Percentiles rank a stretch among this genome's conserved stretches.
Evolutionary conservation across 192 early-diverging fungal genomes (phyloP).

Genomic region (Backusella morwellensis): DNA sequence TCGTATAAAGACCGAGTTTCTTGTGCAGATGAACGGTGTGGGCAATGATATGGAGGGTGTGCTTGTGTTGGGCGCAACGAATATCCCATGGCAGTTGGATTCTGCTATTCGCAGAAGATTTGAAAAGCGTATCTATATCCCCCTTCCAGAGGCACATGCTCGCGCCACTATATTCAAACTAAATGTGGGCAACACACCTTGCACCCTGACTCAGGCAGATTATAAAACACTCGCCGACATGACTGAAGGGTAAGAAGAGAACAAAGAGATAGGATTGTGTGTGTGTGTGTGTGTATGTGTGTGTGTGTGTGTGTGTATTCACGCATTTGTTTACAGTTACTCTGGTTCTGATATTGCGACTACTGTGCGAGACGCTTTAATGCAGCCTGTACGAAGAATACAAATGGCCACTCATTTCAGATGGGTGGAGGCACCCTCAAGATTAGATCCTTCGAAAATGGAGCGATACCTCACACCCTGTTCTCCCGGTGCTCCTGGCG

Average conservation of each 20-base stretch:
- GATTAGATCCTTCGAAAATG: slow-evolving; percentile 48
- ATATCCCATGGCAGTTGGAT: slow-evolving; percentile 97
- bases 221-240: slow-evolving; percentile 71
- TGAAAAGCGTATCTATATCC: slow-evolving; percentile 98
- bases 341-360: slow-evolving; percentile 71
- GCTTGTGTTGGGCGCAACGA: slow-evolving; percentile 93
- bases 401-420: slow-evolving; percentile 93
- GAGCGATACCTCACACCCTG: slow-evolving; percentile 82
- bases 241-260: slow-evolving; percentile 70
- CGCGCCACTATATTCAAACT: slow-evolving; percentile 89
- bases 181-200: slow-evolving; percentile 92
- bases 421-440: slow-evolving; percentile 60
- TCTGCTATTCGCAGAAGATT: slow-evolving; percentile 90
- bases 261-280: neutral
- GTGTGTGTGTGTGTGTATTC: neutral
- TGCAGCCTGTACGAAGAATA: slow-evolving; percentile 96
- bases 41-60: slow-evolving; percentile 95
- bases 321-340: neutral
- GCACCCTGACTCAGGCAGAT: slow-evolving; percentile 70
- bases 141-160: slow-evolving; percentile 87
- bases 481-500: slow-evolving; percentile 88
- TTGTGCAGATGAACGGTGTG: slow-evolving; percentile 99
- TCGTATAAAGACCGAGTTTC: slow-evolving; percentile 96
- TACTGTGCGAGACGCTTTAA: slow-evolving; percentile 93
- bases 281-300: neutral